These are phyloP conservation scores for Talaromyces borbonicus DNA, from an alignment of 495 filamentous ascomycete genomes.

Conservation along the genomic window DNA sequence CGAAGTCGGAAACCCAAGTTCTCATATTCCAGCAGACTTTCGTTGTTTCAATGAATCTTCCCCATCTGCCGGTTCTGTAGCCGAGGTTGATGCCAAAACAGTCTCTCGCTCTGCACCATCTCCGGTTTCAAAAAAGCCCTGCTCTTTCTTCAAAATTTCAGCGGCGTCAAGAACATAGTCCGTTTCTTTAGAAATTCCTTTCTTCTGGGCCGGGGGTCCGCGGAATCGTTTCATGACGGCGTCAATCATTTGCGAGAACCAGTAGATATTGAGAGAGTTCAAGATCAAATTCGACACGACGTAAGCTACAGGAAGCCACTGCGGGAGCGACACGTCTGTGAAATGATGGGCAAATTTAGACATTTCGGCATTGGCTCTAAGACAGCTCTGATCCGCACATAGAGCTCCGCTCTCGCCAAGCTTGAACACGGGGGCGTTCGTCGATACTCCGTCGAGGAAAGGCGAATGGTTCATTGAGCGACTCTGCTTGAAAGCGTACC, in stretches of 20 bases:
- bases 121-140: constrained; percentile 21
- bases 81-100: constrained; percentile 19
- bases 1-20: not conserved
- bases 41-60: constrained; percentile 4
- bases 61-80: not conserved
- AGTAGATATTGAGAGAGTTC: constrained; percentile 86
- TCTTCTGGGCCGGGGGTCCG: constrained; percentile 14
- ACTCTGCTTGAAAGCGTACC: constrained; percentile 46
- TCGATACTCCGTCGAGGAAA: constrained; percentile 18
- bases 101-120: constrained; percentile 17
- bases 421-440: constrained; percentile 30
- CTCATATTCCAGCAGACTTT: not conserved
- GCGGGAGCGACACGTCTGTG: constrained; percentile 45
- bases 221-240: constrained; percentile 83
- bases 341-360: constrained; percentile 40
- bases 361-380: constrained; percentile 33
- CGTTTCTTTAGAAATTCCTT: constrained; percentile 6
- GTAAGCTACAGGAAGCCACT: constrained; percentile 74
- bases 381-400: constrained; percentile 27
- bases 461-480: constrained; percentile 20
- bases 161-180: constrained; percentile 31
- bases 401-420: constrained; percentile 18
- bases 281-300: constrained; percentile 67
- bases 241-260: constrained; percentile 96
- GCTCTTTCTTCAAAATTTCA: constrained; percentile 24